These are phyloP conservation scores for Russula vinacea DNA, from an alignment of 768 basidiomycete species.

Conservation along the genomic window DNA sequence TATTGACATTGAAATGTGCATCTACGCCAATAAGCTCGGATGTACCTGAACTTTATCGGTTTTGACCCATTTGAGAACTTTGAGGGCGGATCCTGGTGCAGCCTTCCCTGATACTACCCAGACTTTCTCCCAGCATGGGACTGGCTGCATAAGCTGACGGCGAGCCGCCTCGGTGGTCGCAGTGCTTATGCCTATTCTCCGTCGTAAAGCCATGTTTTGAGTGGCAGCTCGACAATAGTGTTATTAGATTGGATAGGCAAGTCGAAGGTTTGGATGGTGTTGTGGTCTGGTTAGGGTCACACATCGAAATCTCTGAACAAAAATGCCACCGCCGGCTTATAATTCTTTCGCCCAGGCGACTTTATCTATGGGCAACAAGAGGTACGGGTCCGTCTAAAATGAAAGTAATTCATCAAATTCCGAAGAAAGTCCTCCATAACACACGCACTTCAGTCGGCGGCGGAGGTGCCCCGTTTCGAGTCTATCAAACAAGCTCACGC, in stretches of 20 bases:
- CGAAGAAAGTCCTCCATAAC: background rate
- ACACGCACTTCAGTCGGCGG: constrained; percentile 13
- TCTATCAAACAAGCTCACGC: background rate
- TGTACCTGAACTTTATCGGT: constrained; percentile 75
- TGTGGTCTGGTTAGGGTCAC: background rate
- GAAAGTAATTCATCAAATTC: background rate
- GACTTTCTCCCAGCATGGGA: constrained; percentile 80
- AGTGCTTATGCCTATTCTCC: constrained; percentile 72
- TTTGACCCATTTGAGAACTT: constrained; percentile 74
- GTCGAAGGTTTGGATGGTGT: no score
- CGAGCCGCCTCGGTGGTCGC: constrained; percentile 79
- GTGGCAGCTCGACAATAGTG: background rate
- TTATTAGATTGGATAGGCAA: background rate
- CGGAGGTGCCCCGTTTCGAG: background rate
- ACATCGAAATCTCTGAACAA: background rate
- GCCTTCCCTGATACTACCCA: constrained; percentile 62
- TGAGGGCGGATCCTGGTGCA: constrained; percentile 56
- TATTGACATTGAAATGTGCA: constrained; percentile 12
- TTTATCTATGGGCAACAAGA: constrained; percentile 39
- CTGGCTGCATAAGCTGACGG: constrained; percentile 84
- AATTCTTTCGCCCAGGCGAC: constrained; percentile 60
- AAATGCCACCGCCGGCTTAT: no score
- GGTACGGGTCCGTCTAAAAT: constrained; percentile 2
- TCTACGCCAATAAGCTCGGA: background rate
- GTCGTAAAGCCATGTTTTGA: constrained; percentile 59